Evolutionary conservation across 2,329 filamentous ascomycete genomes (phyloP).

Genomic region (Apiospora aurea): DNA sequence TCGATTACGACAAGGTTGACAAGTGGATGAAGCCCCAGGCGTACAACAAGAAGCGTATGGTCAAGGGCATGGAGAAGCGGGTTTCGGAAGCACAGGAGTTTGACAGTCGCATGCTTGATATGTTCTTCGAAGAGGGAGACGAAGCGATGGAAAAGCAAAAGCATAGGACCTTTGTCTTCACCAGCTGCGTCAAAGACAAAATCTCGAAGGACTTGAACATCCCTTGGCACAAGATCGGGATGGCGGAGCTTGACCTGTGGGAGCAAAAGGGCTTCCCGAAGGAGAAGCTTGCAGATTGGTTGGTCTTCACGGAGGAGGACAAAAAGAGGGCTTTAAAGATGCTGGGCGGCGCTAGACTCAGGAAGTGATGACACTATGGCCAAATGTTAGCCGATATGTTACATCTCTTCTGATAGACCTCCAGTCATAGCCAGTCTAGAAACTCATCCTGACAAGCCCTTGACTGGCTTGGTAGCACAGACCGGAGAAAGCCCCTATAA

Average conservation of each 20-base stretch:
- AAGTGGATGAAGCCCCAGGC: slow-evolving; percentile 26
- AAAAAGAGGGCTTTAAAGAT: slow-evolving; percentile 30
- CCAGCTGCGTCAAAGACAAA: slow-evolving; percentile 31
- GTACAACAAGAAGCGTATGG: slow-evolving; percentile 25
- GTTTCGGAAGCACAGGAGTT: slow-evolving; percentile 28
- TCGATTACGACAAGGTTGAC: slow-evolving; percentile 32
- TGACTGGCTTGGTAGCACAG: neutral
- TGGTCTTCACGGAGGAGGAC: slow-evolving; percentile 32
- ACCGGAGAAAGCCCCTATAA: neutral
- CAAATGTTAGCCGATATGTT: neutral
- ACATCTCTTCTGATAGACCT: neutral
- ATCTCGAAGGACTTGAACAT: slow-evolving; percentile 38
- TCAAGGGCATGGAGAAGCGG: slow-evolving; percentile 26
- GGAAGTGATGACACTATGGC: neutral
- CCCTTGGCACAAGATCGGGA: slow-evolving; percentile 34
- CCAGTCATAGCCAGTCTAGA: neutral
- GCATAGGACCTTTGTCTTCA: slow-evolving; percentile 22
- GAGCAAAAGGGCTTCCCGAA: slow-evolving; percentile 34
- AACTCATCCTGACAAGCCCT: neutral
- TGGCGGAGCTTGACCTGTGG: slow-evolving; percentile 31
- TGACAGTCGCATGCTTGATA: neutral
- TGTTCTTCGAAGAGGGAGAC: neutral
- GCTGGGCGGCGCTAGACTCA: slow-evolving; percentile 15
- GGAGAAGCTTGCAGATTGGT: slow-evolving; percentile 32
- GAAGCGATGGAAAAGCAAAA: neutral